Evolutionary conservation across 2,329 filamentous ascomycete genomes (phyloP).

Genomic region (Calonectria montana): DNA sequence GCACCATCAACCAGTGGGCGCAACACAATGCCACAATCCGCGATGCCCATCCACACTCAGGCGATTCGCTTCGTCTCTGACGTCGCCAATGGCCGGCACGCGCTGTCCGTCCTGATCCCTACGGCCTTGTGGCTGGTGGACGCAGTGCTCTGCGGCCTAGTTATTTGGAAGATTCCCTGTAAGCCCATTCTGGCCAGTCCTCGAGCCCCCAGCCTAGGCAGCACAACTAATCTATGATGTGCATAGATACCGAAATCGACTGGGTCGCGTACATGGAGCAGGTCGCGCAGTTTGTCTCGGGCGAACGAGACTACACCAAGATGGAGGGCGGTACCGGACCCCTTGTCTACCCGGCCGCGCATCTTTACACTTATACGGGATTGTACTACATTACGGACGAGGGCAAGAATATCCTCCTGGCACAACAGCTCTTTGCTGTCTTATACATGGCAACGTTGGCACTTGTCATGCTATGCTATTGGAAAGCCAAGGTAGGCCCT

Average conservation of each 20-base stretch:
- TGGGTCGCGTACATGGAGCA: conserved; percentile 99
- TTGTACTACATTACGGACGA: conserved; percentile 83
- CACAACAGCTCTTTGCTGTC: conserved; percentile 85
- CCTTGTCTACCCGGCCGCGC: conserved; percentile 92
- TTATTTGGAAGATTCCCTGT: conserved; percentile 90
- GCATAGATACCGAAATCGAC: conserved; percentile 92
- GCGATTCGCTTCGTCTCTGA: conserved; percentile 51
- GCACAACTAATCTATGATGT: conserved; percentile 15
- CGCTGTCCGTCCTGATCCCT: conserved; percentile 62
- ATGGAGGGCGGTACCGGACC: conserved; percentile 92
- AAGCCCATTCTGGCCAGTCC: conserved; percentile 49
- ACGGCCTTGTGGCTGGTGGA: conserved; percentile 77
- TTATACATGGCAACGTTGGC: conserved; percentile 82
- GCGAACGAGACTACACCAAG: conserved; percentile 88
- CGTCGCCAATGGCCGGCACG: conserved; percentile 61
- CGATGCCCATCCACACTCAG: conserved; percentile 39
- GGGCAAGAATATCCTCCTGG: conserved; percentile 80
- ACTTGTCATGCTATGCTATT: conserved; percentile 86
- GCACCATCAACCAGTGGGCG: conserved; percentile 19
- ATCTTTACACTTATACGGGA: conserved; percentile 89
- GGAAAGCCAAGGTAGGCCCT: conserved; percentile 70
- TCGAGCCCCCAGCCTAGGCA: background rate
- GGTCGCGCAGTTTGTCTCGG: conserved; percentile 79
- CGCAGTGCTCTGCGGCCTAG: conserved; percentile 74
- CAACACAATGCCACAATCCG: conserved; percentile 42